phyloP scores from a whole-genome alignment of 371 early-diverging fungal species.

The Fennellomyces sp. region DNA sequence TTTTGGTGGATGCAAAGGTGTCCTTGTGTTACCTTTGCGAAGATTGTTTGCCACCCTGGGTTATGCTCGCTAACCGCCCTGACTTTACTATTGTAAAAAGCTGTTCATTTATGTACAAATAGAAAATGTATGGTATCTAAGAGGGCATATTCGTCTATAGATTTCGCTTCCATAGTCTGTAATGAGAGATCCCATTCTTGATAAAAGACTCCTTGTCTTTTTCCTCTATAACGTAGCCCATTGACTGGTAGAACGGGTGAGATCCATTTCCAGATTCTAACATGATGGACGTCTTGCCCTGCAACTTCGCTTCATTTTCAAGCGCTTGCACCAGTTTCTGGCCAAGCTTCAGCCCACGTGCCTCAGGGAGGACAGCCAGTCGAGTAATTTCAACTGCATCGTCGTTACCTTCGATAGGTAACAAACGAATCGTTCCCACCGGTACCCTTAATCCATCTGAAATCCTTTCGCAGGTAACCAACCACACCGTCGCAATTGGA shows the following conservation, averaged over 20 bases:
- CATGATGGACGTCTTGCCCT: neutral
- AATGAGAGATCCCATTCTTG: neutral
- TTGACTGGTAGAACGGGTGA: neutral
- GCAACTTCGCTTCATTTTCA: neutral
- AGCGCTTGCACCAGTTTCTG: neutral
- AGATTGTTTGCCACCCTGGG: too few relatives aligned
- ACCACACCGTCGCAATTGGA: neutral
- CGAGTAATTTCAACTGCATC: neutral
- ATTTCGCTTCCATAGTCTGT: neutral
- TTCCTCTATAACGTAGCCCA: neutral
- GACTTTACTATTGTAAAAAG: too few relatives aligned
- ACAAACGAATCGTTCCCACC: neutral
- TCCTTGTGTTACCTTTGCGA: neutral
- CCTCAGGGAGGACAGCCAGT: neutral
- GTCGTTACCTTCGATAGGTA: neutral
- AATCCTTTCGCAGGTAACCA: neutral
- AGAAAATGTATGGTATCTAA: too few relatives aligned
- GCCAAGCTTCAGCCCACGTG: neutral
- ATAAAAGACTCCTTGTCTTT: neutral
- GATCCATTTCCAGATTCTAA: neutral
- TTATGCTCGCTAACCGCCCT: too few relatives aligned
- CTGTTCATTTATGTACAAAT: too few relatives aligned
- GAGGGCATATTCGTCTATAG: neutral
- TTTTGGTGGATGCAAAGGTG: neutral
- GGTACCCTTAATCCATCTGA: neutral